Evolutionary conservation across 352 stramenopile species (phyloP), one percentile per base, ranked within the genome.

Genomic region (Pythium scleroteichum): DNA sequence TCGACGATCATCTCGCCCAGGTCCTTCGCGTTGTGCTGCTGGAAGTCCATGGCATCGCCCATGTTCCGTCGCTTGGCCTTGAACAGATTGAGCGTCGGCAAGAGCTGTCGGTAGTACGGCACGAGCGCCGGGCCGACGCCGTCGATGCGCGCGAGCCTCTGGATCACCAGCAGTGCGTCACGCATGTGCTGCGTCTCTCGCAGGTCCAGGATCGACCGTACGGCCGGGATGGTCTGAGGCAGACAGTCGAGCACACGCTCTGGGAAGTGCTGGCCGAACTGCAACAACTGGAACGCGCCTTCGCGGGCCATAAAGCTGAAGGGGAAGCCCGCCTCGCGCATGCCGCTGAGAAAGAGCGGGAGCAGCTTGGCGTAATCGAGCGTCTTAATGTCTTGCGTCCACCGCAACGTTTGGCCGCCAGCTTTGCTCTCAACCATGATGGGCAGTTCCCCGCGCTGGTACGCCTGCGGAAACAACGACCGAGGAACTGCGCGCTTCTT

Each of bases 21-120:
- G 59, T 97, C 87, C 51, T 91, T 76, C 19, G 64, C 66, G 38
- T 71, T 79, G 50, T 87, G 71, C 59, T 98, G 93, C 48, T 82
- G 75, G 61, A 96, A 98, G 52, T 98, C 92, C 47, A 98, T 97
- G 12, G 71, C 66, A 63, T 98, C 90, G 33, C 93, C 93, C 13
- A 94, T 69, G 76, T 97, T 98, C 24, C 79, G 72, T 72, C 92
- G 76, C 74, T 96, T 93, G 58, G 73, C 87, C 62, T 91, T 92
- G 66, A 97, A 97, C 53, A 96, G 50, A 55, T 96, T 97, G 57
- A 98, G 77, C 27, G 97, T 68, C 3, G 82, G 82, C 29, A 98
- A 73, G 17, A 98, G 64, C 56, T 97, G 87, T 17, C 92, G 87
- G 71, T 97, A 98, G 75, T 97, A 97, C 33, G 88, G 85, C 33